These are phyloP conservation scores for Penicillium desertorum DNA, from an alignment of 495 filamentous ascomycete species.

Conservation along the genomic window DNA sequence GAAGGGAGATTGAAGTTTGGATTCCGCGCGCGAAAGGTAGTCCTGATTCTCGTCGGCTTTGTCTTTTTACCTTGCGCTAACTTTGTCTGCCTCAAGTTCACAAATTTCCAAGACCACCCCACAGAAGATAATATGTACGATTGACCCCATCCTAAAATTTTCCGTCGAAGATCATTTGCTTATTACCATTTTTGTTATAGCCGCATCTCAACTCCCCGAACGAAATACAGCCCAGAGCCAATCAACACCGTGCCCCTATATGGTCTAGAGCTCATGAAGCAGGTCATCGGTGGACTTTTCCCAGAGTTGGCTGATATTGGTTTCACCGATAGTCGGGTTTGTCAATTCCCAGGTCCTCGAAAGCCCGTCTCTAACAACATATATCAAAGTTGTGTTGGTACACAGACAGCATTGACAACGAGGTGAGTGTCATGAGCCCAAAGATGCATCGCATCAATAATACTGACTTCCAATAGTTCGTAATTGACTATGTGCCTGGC, in stretches of 20 bases:
- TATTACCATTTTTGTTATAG: background rate
- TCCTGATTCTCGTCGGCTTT: background rate
- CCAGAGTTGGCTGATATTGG: slow-evolving; percentile 18
- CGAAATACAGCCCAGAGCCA: slow-evolving; percentile 21
- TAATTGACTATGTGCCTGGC: slow-evolving; percentile 20
- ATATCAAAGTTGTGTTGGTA: slow-evolving; percentile 19
- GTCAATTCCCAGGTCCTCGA: background rate
- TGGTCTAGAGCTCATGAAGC: slow-evolving; percentile 20
- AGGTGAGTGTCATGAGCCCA: slow-evolving; percentile 5
- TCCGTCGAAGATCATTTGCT: background rate
- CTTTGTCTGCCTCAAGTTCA: slow-evolving; percentile 11
- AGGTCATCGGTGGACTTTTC: slow-evolving; percentile 18
- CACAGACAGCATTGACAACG: slow-evolving; percentile 21
- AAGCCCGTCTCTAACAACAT: slow-evolving; percentile 5
- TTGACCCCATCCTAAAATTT: no score
- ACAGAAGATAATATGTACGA: slow-evolving; percentile 11
- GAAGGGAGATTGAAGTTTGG: slow-evolving; percentile 23
- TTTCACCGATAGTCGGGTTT: slow-evolving; percentile 16
- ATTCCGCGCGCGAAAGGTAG: slow-evolving; percentile 21
- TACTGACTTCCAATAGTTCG: slow-evolving; percentile 14
- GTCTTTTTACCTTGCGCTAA: background rate
- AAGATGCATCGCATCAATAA: background rate
- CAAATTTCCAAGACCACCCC: slow-evolving; percentile 21
- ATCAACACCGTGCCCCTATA: slow-evolving; percentile 22
- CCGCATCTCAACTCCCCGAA: slow-evolving; percentile 21